Conservation (phyloP, 2,329 filamentous ascomycete species). For the Onygenales sp. region DNA sequence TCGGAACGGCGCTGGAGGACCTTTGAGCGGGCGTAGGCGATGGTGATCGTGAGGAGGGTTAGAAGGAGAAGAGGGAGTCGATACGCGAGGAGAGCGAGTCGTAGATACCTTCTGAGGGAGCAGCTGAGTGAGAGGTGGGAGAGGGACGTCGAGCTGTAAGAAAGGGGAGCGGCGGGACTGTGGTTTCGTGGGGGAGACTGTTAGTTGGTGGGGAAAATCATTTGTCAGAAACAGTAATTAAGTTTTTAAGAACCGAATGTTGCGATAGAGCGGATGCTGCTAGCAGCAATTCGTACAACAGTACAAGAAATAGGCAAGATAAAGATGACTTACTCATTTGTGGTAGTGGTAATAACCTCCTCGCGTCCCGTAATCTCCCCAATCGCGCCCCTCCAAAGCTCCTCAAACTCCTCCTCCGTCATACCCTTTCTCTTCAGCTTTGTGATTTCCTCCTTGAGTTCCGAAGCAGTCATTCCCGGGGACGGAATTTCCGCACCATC, state of each 20-base stretch:
- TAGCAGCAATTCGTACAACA: background rate
- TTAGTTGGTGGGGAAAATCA: conserved; percentile 60
- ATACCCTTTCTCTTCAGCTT: conserved; percentile 73
- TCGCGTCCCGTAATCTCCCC: conserved; percentile 46
- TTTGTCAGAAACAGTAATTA: conserved; percentile 31
- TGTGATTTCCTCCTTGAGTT: conserved; percentile 67
- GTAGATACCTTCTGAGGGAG: conserved; percentile 36
- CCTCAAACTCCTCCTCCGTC: conserved; percentile 81
- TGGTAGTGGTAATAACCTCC: conserved; percentile 47
- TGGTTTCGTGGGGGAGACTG: conserved; percentile 63
- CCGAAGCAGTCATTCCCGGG: conserved; percentile 58
- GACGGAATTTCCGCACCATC: conserved; percentile 50
- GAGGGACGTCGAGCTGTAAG: conserved; percentile 78
- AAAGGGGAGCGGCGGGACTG: conserved; percentile 60
- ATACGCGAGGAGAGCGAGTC: conserved; percentile 42
- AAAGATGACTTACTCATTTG: conserved; percentile 45
- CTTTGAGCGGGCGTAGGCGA: conserved; percentile 55
- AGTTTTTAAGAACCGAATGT: conserved; percentile 14
- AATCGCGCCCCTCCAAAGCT: conserved; percentile 52
- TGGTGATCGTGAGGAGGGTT: conserved; percentile 34
- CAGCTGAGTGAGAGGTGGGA: conserved; percentile 78
- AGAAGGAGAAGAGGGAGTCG: conserved; percentile 42
- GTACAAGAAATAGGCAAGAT: background rate
- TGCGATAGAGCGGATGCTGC: background rate
- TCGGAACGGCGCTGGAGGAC: conserved; percentile 56